Evolutionary conservation across 2,329 filamentous ascomycete genomes (phyloP).

Genomic region (Bisporella sp.): DNA sequence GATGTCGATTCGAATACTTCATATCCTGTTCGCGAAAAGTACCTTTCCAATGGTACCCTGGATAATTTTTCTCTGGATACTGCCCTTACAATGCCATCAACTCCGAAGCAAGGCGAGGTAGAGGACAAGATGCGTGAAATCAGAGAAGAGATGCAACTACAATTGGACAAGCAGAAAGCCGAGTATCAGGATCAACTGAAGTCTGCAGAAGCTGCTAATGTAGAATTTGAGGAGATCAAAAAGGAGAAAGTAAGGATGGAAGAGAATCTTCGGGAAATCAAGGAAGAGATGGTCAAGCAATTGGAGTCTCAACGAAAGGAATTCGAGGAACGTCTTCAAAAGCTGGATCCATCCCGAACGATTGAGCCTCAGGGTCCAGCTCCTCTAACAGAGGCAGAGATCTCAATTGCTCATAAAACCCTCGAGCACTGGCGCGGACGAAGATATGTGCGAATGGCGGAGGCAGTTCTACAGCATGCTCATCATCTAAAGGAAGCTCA

Average conservation of each 20-base stretch:
- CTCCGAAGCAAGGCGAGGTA: constrained; percentile 69
- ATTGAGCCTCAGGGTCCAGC: constrained; percentile 27
- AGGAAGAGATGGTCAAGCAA: constrained; percentile 83
- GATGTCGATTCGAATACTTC: constrained; percentile 86
- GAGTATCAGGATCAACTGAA: constrained; percentile 75
- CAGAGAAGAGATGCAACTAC: constrained; percentile 75
- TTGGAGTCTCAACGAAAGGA: constrained; percentile 75
- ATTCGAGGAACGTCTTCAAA: constrained; percentile 78
- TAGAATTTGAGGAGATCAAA: constrained; percentile 77
- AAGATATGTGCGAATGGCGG: constrained; percentile 90
- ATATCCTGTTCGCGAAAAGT: constrained; percentile 86
- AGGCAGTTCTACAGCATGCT: constrained; percentile 82
- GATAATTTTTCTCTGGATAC: constrained; percentile 97
- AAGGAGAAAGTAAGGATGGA: constrained; percentile 84
- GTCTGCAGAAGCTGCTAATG: constrained; percentile 63
- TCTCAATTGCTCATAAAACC: constrained; percentile 59
- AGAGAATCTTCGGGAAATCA: constrained; percentile 67
- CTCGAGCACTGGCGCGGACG: constrained; percentile 73
- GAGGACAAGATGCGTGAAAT: constrained; percentile 70
- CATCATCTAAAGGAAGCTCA: constrained; percentile 90
- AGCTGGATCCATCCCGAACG: constrained; percentile 59
- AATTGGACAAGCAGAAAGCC: constrained; percentile 78
- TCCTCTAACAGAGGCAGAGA: constrained; percentile 61
- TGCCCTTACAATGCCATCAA: constrained; percentile 87
- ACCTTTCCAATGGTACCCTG: constrained; percentile 87